A percentile compares a stretch with the other conserved stretches of the same genome.
Conservation (phyloP, 176 grass and related monocot genomes). For the Lolium multiflorum region DNA sequence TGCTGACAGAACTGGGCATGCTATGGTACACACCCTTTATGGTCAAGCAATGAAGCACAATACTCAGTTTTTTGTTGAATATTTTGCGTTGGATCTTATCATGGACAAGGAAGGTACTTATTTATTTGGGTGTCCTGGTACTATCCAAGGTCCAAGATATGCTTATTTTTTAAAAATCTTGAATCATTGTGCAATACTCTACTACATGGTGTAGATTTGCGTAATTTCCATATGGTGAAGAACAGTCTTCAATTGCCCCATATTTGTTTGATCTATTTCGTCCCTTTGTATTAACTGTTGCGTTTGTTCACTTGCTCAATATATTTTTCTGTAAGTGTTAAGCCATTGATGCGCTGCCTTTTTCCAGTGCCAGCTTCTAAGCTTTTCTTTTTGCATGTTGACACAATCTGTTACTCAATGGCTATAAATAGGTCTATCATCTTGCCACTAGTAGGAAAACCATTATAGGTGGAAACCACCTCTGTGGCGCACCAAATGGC, state of each 20-base stretch:
- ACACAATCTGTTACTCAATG: not conserved
- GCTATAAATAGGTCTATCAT: too few relatives aligned
- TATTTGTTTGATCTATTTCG: conserved; percentile 8
- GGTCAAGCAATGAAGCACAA: conserved; percentile 98
- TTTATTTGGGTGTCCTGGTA: conserved; percentile 18
- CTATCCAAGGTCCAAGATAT: not conserved
- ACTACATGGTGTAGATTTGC: conserved; percentile 11
- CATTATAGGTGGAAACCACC: too few relatives aligned
- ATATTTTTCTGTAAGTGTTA: conserved; percentile 4
- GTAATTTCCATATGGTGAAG: conserved; percentile 9
- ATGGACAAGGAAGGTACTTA: conserved; percentile 64
- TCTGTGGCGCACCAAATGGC: too few relatives aligned
- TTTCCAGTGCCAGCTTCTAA: not conserved
- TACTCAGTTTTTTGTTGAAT: conserved; percentile 90
- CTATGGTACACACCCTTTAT: conserved; percentile 93
- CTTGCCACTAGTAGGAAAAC: too few relatives aligned
- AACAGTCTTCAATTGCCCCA: not conserved
- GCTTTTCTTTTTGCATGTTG: not conserved
- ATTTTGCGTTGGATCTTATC: conserved; percentile 78
- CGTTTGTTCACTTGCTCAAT: conserved; percentile 12
- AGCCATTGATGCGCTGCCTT: not conserved
- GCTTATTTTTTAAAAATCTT: not conserved
- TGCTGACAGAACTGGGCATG: conserved; percentile 97
- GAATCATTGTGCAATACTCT: not conserved
- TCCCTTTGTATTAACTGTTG: not conserved